Evolutionary conservation across 208 protist species (phyloP).

Genomic region (Kentomonas sorsogonicus): DNA sequence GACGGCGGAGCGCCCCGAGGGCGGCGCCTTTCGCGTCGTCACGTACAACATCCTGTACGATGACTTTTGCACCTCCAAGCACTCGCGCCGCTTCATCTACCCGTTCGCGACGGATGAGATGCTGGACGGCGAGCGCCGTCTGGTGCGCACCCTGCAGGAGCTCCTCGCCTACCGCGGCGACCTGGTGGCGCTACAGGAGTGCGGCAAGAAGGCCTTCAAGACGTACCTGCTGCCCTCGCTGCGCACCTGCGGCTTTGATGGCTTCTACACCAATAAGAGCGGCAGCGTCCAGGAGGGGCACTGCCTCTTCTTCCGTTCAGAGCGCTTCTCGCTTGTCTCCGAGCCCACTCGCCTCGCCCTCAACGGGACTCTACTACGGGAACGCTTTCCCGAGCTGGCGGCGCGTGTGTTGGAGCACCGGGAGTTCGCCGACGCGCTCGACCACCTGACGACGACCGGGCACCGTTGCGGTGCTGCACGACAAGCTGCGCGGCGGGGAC

Average conservation of each 20-base stretch:
- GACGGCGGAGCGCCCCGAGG: slow-evolving; percentile 20
- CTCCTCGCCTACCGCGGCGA: slow-evolving; percentile 76
- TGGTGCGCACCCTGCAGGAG: slow-evolving; percentile 75
- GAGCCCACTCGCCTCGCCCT: slow-evolving; percentile 32
- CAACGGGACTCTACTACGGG: slow-evolving; percentile 48
- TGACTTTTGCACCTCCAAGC: slow-evolving; percentile 66
- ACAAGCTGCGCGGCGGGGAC: slow-evolving; percentile 31
- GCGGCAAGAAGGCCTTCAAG: slow-evolving; percentile 72
- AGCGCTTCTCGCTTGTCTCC: slow-evolving; percentile 45
- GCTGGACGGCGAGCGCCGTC: slow-evolving; percentile 61
- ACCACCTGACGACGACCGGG: slow-evolving; percentile 57
- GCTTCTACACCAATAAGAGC: slow-evolving; percentile 70
- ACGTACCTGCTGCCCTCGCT: slow-evolving; percentile 64
- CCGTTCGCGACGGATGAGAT: slow-evolving; percentile 78
- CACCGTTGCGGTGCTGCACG: slow-evolving; percentile 30
- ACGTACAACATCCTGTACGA: slow-evolving; percentile 91
- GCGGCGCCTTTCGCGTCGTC: slow-evolving; percentile 70
- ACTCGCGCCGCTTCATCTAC: slow-evolving; percentile 69
- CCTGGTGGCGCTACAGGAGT: slow-evolving; percentile 86
- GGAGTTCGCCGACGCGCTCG: slow-evolving; percentile 63
- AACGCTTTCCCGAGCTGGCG: slow-evolving; percentile 34
- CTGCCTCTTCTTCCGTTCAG: slow-evolving; percentile 47
- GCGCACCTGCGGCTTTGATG: slow-evolving; percentile 56
- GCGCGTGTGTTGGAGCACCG: slow-evolving; percentile 28
- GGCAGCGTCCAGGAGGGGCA: slow-evolving; percentile 75